phyloP scores from a whole-genome alignment of 2,329 filamentous ascomycete species.

The Colletotrichum musae region DNA sequence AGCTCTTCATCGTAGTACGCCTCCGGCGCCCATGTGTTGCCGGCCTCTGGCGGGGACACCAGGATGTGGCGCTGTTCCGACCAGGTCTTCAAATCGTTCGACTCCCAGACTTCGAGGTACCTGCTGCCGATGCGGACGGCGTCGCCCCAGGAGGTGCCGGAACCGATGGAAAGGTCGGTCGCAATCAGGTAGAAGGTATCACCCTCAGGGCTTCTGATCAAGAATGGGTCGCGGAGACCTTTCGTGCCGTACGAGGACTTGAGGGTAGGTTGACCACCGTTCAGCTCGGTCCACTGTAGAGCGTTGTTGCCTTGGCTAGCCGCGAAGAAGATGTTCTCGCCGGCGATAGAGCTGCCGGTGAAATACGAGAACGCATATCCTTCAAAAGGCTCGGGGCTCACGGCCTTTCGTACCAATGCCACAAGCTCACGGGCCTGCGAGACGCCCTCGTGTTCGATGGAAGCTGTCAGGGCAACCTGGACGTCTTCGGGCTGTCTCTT shows the following conservation, averaged over 20 bases:
- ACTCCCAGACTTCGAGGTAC: slow-evolving; percentile 69
- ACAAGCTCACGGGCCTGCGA: slow-evolving; percentile 49
- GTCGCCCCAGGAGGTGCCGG: slow-evolving; percentile 66
- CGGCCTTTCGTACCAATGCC: slow-evolving; percentile 52
- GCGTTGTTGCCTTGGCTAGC: slow-evolving; percentile 68
- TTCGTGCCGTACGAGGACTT: slow-evolving; percentile 62
- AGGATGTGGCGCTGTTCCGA: slow-evolving; percentile 64
- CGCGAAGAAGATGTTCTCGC: slow-evolving; percentile 68
- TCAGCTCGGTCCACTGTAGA: slow-evolving; percentile 64
- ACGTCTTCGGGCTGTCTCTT: slow-evolving; percentile 47
- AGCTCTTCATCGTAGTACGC: slow-evolving; percentile 63
- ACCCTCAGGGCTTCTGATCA: slow-evolving; percentile 65
- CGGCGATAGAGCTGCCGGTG: slow-evolving; percentile 57
- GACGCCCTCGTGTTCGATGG: slow-evolving; percentile 45
- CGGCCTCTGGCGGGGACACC: slow-evolving; percentile 63
- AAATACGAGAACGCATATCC: slow-evolving; percentile 69
- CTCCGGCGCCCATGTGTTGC: slow-evolving; percentile 69
- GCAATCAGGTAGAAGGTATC: slow-evolving; percentile 67
- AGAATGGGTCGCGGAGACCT: slow-evolving; percentile 67
- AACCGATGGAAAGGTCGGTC: slow-evolving; percentile 68
- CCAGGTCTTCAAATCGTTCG: slow-evolving; percentile 65
- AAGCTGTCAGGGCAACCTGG: slow-evolving; percentile 53
- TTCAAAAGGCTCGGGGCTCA: slow-evolving; percentile 51
- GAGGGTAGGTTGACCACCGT: slow-evolving; percentile 61
- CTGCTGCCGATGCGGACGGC: slow-evolving; percentile 62